A percentile compares a stretch with the other conserved stretches of the same genome.
These are phyloP conservation scores for Globisporangium paddicum DNA, from an alignment of 352 stramenopile genomes.

Conservation along the genomic window DNA sequence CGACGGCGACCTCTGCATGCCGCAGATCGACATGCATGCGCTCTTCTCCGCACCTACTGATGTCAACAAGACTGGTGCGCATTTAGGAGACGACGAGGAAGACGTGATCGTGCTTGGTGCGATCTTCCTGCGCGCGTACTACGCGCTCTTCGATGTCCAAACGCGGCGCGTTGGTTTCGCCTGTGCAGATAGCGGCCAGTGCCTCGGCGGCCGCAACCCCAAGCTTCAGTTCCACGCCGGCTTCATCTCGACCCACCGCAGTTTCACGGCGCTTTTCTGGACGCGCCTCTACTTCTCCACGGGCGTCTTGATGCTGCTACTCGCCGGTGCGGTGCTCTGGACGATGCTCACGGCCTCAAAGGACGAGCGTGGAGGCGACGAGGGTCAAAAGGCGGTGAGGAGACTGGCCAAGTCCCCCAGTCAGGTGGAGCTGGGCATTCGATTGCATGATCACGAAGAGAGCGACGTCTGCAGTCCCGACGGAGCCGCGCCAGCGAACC, in stretches of 20 bases:
- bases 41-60: conserved; percentile 19
- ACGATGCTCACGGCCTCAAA: conserved; percentile 24
- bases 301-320: conserved; percentile 26
- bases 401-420: not conserved
- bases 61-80: not conserved
- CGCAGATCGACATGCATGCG: conserved; percentile 51
- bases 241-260: conserved; percentile 1
- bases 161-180: conserved; percentile 38
- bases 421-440: not conserved
- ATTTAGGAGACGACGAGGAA: conserved; percentile 16
- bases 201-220: conserved; percentile 27
- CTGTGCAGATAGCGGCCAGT: conserved; percentile 21
- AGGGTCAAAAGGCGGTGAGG: conserved; percentile 17
- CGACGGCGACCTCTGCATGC: conserved; percentile 42
- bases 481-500: not conserved
- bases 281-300: conserved; percentile 28
- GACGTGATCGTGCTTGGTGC: conserved; percentile 52
- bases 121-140: conserved; percentile 67
- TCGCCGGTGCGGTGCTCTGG: conserved; percentile 31
- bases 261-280: conserved; percentile 29
- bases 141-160: conserved; percentile 55
- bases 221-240: conserved; percentile 30
- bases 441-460: too few species aligned
- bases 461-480: too few species aligned
- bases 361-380: conserved; percentile 8